Conservation (phyloP, 2,329 filamentous ascomycete genomes). For the Curvularia spicifera region DNA sequence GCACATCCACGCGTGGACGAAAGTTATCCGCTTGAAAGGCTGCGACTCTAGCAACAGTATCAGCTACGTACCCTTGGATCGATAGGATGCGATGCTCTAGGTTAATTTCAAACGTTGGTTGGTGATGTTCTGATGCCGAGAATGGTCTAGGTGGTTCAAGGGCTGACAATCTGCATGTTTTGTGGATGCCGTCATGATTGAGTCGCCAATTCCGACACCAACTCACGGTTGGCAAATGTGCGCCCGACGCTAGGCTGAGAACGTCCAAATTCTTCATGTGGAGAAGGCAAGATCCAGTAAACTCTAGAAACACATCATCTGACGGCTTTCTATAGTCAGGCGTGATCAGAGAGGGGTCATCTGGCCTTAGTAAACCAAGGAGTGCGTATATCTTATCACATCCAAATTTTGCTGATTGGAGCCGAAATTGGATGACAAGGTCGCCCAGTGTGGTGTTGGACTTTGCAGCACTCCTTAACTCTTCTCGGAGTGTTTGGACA, state of each 20-base stretch:
- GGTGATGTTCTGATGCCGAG: background rate
- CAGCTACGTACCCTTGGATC: background rate
- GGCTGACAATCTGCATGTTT: background rate
- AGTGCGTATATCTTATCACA: conserved; percentile 18
- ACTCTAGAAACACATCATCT: conserved; percentile 11
- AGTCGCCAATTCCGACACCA: conserved; percentile 16
- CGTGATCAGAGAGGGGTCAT: conserved; percentile 3
- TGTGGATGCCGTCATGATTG: background rate
- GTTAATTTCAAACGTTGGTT: background rate
- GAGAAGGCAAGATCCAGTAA: conserved; percentile 8
- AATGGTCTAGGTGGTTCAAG: background rate
- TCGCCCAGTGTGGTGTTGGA: conserved; percentile 1
- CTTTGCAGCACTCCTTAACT: no score
- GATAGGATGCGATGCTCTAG: background rate
- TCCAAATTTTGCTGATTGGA: no score
- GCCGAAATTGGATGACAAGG: conserved; percentile 4
- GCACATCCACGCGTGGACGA: no score
- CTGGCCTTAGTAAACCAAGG: conserved; percentile 9
- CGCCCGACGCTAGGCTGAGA: conserved; percentile 1
- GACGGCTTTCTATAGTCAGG: conserved; percentile 9
- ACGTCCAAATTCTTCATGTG: conserved; percentile 4
- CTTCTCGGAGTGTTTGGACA: background rate
- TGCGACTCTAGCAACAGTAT: background rate
- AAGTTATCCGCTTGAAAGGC: background rate
- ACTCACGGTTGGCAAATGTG: conserved; percentile 2